Evolutionary conservation across 306 rosid species (phyloP), one percentile per base, ranked within the genome.

Genomic region (Hippophae tibetana): DNA sequence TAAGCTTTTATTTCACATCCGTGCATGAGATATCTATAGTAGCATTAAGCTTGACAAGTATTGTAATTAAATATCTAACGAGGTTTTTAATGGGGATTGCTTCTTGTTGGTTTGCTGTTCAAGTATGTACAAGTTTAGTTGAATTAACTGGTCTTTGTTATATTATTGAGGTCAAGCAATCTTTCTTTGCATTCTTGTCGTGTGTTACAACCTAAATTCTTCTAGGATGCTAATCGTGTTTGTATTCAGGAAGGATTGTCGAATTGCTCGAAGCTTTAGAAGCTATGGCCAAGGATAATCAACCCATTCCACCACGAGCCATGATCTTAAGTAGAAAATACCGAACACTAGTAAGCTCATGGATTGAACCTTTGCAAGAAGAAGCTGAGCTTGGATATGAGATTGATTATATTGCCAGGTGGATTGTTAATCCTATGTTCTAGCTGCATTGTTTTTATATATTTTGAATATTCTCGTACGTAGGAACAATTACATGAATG

Each of bases 341-440:
- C 76, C 77, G 98, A 43, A 83, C 96, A 57, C 72, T 90, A 47
- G 96, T 87, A 68, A 90, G 98, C 79, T 90, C 96, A 56, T 90
- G 98, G 98, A 83, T 90, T 83, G 98, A 90, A 78, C 98, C 98
- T 67, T 78, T 90, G 69, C 96, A 87, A 70, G 95, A 87, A 56
- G 98, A 90, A 83, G 96, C 96, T 56, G 98, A 87, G 69, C 93
- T 85, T 74, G 98, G 98, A 73, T 81, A 83, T 41, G 98, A 92
- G 82, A 81, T 92, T 69, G 98, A 92, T 84, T 87, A 81, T 75
- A 69, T 87, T 72, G 89, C 98, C 62, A 87, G 98, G 98, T 92
- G 48, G 69, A 61, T 26, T 49, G 27, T 59, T 54, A 43, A 58
- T 55, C 45, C 13, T 54, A 8, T 5, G 51, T 14, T 64, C 62